These are phyloP conservation scores for Erythrobasidium yunnanense DNA, from an alignment of 768 basidiomycete species.

Conservation along the genomic window DNA sequence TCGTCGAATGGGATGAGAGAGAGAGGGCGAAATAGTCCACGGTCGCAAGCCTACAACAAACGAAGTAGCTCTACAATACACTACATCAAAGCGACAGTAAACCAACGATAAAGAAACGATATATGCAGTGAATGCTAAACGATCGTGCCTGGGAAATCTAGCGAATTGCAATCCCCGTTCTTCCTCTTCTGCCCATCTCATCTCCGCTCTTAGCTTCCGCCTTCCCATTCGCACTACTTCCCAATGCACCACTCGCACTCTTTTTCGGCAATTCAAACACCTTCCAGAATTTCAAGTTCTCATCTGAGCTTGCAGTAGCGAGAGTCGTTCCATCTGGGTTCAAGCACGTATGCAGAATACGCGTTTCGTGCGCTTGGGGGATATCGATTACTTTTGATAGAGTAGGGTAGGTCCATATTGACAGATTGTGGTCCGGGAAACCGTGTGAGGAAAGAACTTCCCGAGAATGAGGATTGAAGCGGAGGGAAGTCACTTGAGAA, in stretches of 20 bases:
- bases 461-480: constrained; percentile 75
- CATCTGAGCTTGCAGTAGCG: constrained; percentile 83
- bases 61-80: too few relatives aligned
- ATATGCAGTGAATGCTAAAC: neutral
- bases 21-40: too few relatives aligned
- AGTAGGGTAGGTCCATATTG: constrained; percentile 57
- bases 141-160: neutral
- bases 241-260: neutral
- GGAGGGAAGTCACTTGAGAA: constrained; percentile 81
- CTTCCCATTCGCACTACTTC: constrained; percentile 4
- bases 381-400: constrained; percentile 73
- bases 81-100: too few relatives aligned
- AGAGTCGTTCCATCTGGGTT: constrained; percentile 84
- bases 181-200: constrained; percentile 33
- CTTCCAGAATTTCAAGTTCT: constrained; percentile 64
- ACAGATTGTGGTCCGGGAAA: constrained; percentile 54
- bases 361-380: constrained; percentile 80
- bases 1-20: too few relatives aligned
- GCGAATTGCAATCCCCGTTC: constrained; percentile 35
- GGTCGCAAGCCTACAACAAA: too few relatives aligned
- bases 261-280: constrained; percentile 35
- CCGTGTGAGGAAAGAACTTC: constrained; percentile 89
- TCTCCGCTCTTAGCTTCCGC: constrained; percentile 34
- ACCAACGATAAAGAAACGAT: neutral
- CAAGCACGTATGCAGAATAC: constrained; percentile 73